Evolutionary conservation across 2,329 filamentous ascomycete genomes (phyloP).

Genomic region (Stagonosporopsis vannaccii): DNA sequence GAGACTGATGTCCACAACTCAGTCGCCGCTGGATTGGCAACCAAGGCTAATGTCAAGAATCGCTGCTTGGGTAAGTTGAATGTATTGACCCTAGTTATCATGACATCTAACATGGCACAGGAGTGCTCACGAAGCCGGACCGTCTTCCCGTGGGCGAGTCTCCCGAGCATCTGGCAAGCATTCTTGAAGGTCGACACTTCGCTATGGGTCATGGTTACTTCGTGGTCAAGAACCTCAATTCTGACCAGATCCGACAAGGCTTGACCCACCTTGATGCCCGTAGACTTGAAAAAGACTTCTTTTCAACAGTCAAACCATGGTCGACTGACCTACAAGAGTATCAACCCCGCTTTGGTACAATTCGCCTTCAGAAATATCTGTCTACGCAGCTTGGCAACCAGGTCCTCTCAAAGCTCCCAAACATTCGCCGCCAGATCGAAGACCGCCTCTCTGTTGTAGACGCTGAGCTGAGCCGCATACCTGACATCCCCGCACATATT

Average conservation of each 20-base stretch:
- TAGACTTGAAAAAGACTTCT: slow-evolving; percentile 59
- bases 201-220: slow-evolving; percentile 77
- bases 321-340: slow-evolving; percentile 48
- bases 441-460: slow-evolving; percentile 61
- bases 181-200: slow-evolving; percentile 69
- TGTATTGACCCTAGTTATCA: background rate
- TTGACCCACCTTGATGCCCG: slow-evolving; percentile 59
- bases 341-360: slow-evolving; percentile 60
- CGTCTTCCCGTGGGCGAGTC: slow-evolving; percentile 63
- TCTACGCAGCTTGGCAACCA: slow-evolving; percentile 58
- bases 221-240: slow-evolving; percentile 71
- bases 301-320: slow-evolving; percentile 57
- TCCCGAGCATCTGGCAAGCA: slow-evolving; percentile 64
- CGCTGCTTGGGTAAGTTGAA: slow-evolving; percentile 48
- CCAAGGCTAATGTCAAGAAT: slow-evolving; percentile 48
- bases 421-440: slow-evolving; percentile 55
- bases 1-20: slow-evolving; percentile 80
- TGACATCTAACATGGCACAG: slow-evolving; percentile 52
- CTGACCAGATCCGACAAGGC: slow-evolving; percentile 56
- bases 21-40: slow-evolving; percentile 67
- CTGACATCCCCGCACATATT: slow-evolving; percentile 70
- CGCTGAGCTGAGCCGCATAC: slow-evolving; percentile 63
- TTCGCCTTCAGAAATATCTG: slow-evolving; percentile 57
- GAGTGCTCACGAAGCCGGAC: slow-evolving; percentile 87
- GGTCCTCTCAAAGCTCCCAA: slow-evolving; percentile 50